Evolutionary conservation across 768 basidiomycete genomes (phyloP).

Genomic region (Hericium coralloides): DNA sequence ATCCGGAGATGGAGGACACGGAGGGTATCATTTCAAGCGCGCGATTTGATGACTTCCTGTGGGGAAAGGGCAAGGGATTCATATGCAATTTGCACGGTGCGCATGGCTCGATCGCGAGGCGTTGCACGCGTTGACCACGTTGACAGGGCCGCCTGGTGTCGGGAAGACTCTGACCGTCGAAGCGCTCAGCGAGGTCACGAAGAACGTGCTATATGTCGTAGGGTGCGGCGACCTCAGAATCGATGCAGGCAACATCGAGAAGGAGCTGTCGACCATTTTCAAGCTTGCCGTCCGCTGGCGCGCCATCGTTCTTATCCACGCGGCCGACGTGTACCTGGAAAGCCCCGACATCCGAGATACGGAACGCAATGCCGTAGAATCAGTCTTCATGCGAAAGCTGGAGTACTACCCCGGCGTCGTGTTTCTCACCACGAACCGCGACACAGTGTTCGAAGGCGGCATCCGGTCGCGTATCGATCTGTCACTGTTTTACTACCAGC

Average conservation of each 20-base stretch:
- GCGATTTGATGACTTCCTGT: neutral
- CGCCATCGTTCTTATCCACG: slow-evolving; percentile 18
- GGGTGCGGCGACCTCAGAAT: slow-evolving; percentile 16
- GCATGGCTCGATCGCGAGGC: neutral
- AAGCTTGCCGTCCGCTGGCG: slow-evolving; percentile 15
- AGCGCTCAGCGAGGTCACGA: slow-evolving; percentile 15
- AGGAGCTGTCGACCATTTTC: slow-evolving; percentile 9
- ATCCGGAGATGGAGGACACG: neutral
- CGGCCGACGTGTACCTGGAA: slow-evolving; percentile 20
- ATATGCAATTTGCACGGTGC: neutral
- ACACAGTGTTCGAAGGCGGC: slow-evolving; percentile 22
- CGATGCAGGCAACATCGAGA: slow-evolving; percentile 7
- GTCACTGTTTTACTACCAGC: slow-evolving; percentile 12
- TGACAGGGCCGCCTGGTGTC: slow-evolving; percentile 8
- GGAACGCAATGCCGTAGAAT: slow-evolving; percentile 15
- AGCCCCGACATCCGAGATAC: slow-evolving; percentile 13
- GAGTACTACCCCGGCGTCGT: slow-evolving; percentile 27
- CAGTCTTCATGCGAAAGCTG: slow-evolving; percentile 14
- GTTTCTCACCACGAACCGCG: slow-evolving; percentile 27
- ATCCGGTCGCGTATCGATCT: slow-evolving; percentile 20
- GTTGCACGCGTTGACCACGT: too few relatives aligned
- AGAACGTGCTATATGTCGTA: slow-evolving; percentile 15
- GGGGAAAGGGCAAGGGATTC: neutral
- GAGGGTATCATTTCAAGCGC: neutral
- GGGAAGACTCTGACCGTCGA: slow-evolving; percentile 19